Evolutionary conservation across 176 grass and related monocot genomes (phyloP), one percentile per base, ranked within the genome.

Genomic region (Neostapfia colusana): DNA sequence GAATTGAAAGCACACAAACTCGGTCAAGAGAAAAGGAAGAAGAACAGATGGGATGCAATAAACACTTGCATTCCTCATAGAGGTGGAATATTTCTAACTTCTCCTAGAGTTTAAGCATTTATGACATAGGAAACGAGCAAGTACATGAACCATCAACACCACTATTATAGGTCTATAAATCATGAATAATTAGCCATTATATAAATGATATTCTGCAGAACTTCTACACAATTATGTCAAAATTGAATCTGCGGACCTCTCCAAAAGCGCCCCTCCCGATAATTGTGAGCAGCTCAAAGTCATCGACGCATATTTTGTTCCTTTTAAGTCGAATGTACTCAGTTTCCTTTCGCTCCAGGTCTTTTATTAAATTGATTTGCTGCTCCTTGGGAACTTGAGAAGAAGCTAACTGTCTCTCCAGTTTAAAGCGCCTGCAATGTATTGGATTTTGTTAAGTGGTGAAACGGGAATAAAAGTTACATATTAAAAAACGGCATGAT

Each of bases 261-360:
- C 91, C 95, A 94, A 92, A 98, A 92, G 95, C 95, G 18, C 95
- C 95, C 81, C 91, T 91, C 7, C 95, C 95, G 86, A 98, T 98
- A 69, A 98, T 98, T 14, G 95, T 94, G 67, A 98, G 89, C 35
- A 94, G 85, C 55, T 98, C 91, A 84, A 98, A 98, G 75, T 98
- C 95, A 85, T 98, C 95, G 11, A 92, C 95, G 53, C 91, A 98
- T 72, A 94, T 98, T 86, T 94, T 98, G 68, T 98, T 91, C 76
- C 91, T 94, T 85, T 98, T 94, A 70, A 98, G 95, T 75, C 95
- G 76, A 65, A 98, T 98, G 75, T 86, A 98, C 63, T 94, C 91
- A 20, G 95, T 98, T 86, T 98, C 95, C 79, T 98, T 94, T 77
- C 95, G 87, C 87, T 98, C 95, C 13, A 98, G 78, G 76, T 98